Evolutionary conservation across 768 basidiomycete genomes (phyloP).

Genomic region (Aureoboletus auriporus): DNA sequence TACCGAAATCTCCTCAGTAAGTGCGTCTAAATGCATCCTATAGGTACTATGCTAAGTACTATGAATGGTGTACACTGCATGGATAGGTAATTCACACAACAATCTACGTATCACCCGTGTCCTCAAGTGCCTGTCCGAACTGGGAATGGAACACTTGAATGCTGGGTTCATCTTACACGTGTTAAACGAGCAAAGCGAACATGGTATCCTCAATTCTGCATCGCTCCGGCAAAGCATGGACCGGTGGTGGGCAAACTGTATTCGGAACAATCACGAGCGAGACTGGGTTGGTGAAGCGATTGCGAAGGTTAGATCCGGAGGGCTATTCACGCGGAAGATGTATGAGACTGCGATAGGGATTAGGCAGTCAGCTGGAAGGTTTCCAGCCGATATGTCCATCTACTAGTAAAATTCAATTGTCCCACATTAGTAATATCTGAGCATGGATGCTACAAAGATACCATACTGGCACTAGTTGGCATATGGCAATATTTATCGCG

Average conservation of each 20-base stretch:
- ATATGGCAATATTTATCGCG: too few species aligned
- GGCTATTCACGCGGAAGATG: conserved; percentile 52
- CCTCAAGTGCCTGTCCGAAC: conserved; percentile 68
- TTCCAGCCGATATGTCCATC: conserved; percentile 5
- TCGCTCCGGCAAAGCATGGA: conserved; percentile 63
- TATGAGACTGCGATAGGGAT: conserved; percentile 49
- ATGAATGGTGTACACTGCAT: not conserved
- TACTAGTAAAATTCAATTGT: not conserved
- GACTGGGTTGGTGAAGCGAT: conserved; percentile 51
- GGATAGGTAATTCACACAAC: conserved; percentile 66
- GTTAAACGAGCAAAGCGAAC: conserved; percentile 65
- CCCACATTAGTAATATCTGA: not conserved
- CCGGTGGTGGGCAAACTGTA: conserved; percentile 73
- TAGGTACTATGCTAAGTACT: not conserved
- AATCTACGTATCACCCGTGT: conserved; percentile 75
- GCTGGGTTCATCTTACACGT: conserved; percentile 67
- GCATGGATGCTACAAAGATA: too few species aligned
- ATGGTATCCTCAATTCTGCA: conserved; percentile 44
- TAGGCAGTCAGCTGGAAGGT: conserved; percentile 24
- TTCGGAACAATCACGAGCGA: conserved; percentile 58
- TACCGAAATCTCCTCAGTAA: conserved; percentile 66
- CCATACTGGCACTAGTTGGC: too few species aligned
- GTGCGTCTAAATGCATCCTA: conserved; percentile 23
- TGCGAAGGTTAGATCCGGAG: conserved; percentile 41
- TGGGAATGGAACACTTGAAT: conserved; percentile 61